Evolutionary conservation across 495 filamentous ascomycete species (phyloP).

Genomic region (Melanomma pulvis-pyrius): DNA sequence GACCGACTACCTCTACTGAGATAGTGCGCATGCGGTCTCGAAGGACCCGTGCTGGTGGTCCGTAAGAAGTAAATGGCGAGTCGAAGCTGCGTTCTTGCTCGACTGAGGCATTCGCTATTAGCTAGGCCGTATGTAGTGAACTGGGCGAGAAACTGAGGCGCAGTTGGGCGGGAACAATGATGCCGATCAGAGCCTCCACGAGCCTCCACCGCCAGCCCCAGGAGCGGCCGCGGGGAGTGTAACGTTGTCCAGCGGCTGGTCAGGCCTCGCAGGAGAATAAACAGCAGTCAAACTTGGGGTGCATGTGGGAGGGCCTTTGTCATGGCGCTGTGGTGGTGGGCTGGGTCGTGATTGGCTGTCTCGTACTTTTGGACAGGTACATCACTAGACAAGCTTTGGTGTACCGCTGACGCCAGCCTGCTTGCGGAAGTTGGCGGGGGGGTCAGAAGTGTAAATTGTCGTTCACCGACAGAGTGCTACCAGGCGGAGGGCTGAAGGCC

Average conservation of each 20-base stretch:
- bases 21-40: not conserved
- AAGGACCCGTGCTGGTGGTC: not conserved
- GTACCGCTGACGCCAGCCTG: constrained; percentile 30
- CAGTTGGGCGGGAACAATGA: constrained; percentile 21
- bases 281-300: constrained; percentile 16
- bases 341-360: constrained; percentile 12
- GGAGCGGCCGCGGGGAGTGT: constrained; percentile 2
- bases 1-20: not conserved
- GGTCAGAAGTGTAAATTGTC: constrained; percentile 18
- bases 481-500: constrained; percentile 19
- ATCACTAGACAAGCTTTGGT: constrained; percentile 25
- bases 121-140: not conserved
- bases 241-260: not conserved
- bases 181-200: constrained; percentile 20
- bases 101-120: not conserved
- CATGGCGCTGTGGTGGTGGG: not conserved
- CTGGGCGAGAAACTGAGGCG: constrained; percentile 3
- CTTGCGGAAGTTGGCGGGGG: constrained; percentile 19
- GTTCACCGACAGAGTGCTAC: constrained; percentile 32
- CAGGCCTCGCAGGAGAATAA: constrained; percentile 16
- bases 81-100: not conserved
- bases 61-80: not conserved
- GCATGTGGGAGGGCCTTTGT: constrained; percentile 8
- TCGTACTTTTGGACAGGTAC: constrained; percentile 12
- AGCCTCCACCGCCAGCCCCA: constrained; percentile 18